Base-by-base conservation (phyloP, 1,284 basidiomycete genomes). In the Fomitopsis pinicola region DNA sequence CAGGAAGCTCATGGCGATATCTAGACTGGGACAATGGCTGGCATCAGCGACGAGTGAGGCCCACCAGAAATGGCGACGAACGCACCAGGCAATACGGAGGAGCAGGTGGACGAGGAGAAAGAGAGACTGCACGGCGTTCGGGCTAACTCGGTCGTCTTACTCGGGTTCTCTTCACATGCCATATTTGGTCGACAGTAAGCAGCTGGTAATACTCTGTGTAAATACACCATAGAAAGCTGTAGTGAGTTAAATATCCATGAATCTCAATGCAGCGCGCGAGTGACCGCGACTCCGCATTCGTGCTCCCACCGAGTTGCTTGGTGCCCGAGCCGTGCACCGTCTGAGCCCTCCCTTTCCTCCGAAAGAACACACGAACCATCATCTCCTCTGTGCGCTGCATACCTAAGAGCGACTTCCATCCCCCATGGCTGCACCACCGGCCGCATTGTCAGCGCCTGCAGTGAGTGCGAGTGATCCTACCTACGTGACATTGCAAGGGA, bases 1-100 rank as follows among this genome's bases (percentile, higher is more conserved):
- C 69, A 90, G 77, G 81, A 90, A 88, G 71, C 85, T 81, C 88
- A 89, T 90, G 57, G 42, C 60, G 60, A 15, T 22, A 42, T 53
- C 5, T 57, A 40, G 22, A 48, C 40, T 55, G 50, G 7, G 42
- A 50, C 10, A 22, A 40, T 59, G 59, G 38, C 64, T 63, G 33
- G 8, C 12, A 15, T 40, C 19, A 3, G 6, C 19, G 12, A n/a
- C 26, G 17, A 3, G 15, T 2, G 1, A 33, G 9, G 28, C n/a
- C n/a, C 12, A 46, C 10, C 7, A 7, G 7, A n/a, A 50, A 40
- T 8, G 9, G 12, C 14, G 26, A 40, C 1, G 12, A 42, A 45
- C 42, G 33, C 42, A 9, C 40, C 28, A 26, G 57, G 30, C 46
- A 26, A 48, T 15, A 15, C 5, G 26, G 26, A 17, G 8, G 48